Conservation (phyloP, 495 filamentous ascomycete species). For the Podospora fimiseda region DNA sequence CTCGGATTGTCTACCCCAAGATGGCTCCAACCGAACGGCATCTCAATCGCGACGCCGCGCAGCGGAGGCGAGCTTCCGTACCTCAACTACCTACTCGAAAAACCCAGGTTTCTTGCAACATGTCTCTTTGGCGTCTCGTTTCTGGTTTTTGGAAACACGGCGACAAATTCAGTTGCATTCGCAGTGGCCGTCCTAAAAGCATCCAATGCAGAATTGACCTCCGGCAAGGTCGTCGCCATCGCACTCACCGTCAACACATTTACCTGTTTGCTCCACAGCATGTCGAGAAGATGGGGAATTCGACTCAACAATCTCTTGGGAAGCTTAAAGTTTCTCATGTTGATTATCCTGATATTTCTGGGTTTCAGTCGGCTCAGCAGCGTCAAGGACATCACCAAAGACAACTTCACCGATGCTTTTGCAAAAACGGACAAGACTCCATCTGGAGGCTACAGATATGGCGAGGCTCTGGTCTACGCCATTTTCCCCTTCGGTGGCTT, state of each 20-base stretch:
- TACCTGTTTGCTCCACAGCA: constrained; percentile 46
- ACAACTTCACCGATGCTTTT: constrained; percentile 13
- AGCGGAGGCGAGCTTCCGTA: constrained; percentile 21
- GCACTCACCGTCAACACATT: constrained; percentile 26
- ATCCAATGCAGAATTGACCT: background rate
- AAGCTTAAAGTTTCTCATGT: constrained; percentile 24
- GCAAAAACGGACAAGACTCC: constrained; percentile 8
- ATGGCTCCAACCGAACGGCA: constrained; percentile 8
- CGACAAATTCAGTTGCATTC: constrained; percentile 16
- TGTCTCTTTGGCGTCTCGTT: constrained; percentile 19
- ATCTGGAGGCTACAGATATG: constrained; percentile 13
- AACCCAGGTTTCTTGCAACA: constrained; percentile 14
- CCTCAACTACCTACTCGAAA: constrained; percentile 19
- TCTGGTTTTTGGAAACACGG: constrained; percentile 18
- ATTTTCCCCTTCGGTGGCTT: constrained; percentile 20
- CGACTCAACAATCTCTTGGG: constrained; percentile 18
- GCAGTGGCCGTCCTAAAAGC: constrained; percentile 10
- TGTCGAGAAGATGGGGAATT: constrained; percentile 21
- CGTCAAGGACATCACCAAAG: constrained; percentile 5
- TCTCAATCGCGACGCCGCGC: constrained; percentile 13
- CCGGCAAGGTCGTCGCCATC: constrained; percentile 10
- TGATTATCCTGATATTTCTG: constrained; percentile 26
- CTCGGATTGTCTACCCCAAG: constrained; percentile 16
- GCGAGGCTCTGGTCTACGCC: constrained; percentile 36
- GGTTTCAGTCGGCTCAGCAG: constrained; percentile 8